phyloP scores from a whole-genome alignment of 2,329 filamentous ascomycete genomes.

The Colletotrichum cordylinicola region DNA sequence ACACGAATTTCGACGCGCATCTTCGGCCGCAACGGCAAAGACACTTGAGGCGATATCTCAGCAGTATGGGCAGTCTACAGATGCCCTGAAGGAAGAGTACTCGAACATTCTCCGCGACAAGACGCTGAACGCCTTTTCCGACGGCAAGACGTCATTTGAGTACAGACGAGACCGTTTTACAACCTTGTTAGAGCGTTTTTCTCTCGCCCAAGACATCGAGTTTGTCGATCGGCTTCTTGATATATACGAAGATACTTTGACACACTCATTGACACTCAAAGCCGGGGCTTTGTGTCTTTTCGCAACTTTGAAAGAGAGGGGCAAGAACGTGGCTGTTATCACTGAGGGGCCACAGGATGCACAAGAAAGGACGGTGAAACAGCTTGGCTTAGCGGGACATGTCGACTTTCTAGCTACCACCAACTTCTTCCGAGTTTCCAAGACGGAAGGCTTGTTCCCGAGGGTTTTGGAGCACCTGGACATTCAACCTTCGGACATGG shows the following conservation, averaged over 20 bases:
- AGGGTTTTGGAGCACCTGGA: slow-evolving; percentile 30
- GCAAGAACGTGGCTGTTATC: slow-evolving; percentile 47
- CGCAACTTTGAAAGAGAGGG: slow-evolving; percentile 31
- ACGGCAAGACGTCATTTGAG: slow-evolving; percentile 47
- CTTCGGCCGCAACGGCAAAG: slow-evolving; percentile 35
- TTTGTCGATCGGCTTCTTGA: slow-evolving; percentile 28
- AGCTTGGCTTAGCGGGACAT: slow-evolving; percentile 31
- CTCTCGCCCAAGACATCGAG: slow-evolving; percentile 14
- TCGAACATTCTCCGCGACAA: slow-evolving; percentile 34
- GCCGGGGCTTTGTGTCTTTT: slow-evolving; percentile 40
- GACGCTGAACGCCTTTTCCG: slow-evolving; percentile 45
- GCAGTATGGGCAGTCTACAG: slow-evolving; percentile 12
- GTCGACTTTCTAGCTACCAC: slow-evolving; percentile 37
- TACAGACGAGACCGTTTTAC: slow-evolving; percentile 46
- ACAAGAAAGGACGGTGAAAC: slow-evolving; percentile 46
- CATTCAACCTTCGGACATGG: slow-evolving; percentile 30
- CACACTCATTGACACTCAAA: slow-evolving; percentile 37
- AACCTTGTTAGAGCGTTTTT: slow-evolving; percentile 33
- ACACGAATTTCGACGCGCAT: slow-evolving; percentile 50
- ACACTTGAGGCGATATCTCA: slow-evolving; percentile 36
- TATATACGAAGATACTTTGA: slow-evolving; percentile 35
- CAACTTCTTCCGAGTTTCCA: slow-evolving; percentile 32
- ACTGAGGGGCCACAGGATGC: slow-evolving; percentile 54
- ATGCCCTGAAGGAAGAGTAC: slow-evolving; percentile 32
- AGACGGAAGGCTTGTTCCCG: slow-evolving; percentile 30